Evolutionary conservation across 2,329 filamentous ascomycete species (phyloP).

Genomic region (Fusarium scirpi): DNA sequence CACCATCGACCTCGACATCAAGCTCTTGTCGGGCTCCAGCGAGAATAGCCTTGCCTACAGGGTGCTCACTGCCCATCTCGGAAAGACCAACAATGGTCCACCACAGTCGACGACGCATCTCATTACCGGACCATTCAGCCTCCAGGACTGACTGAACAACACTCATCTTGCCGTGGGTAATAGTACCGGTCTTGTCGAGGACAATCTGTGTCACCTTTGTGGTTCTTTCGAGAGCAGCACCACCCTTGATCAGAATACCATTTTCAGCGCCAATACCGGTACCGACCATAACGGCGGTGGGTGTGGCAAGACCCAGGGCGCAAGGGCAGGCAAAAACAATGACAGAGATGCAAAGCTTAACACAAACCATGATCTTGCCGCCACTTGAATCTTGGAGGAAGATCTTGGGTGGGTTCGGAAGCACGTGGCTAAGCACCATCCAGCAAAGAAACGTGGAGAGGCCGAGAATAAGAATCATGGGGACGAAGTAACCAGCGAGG

Average conservation of each 20-base stretch:
- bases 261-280: conserved; percentile 97
- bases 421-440: conserved; percentile 93
- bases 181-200: conserved; percentile 94
- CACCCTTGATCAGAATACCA: conserved; percentile 97
- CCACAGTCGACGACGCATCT: conserved; percentile 81
- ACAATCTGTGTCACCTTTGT: conserved; percentile 92
- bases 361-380: conserved; percentile 94
- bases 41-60: conserved; percentile 90
- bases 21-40: conserved; percentile 80
- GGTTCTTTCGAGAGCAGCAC: conserved; percentile 88
- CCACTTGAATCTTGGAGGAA: conserved; percentile 85
- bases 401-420: conserved; percentile 86
- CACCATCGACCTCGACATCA: conserved; percentile 75
- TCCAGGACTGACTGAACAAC: conserved; percentile 79
- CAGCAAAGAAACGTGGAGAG: conserved; percentile 87
- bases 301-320: conserved; percentile 93
- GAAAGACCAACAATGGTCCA: conserved; percentile 97
- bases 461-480: conserved; percentile 86
- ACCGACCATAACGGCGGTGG: conserved; percentile 98
- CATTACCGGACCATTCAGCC: conserved; percentile 75
- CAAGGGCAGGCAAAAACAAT: conserved; percentile 99
- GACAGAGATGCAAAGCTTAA: conserved; percentile 97
- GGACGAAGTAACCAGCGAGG: conserved; percentile 94
- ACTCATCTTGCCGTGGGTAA: conserved; percentile 96
- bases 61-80: conserved; percentile 95